Evolutionary conservation across 2,329 filamentous ascomycete genomes (phyloP).

Genomic region (Diaporthe citri): DNA sequence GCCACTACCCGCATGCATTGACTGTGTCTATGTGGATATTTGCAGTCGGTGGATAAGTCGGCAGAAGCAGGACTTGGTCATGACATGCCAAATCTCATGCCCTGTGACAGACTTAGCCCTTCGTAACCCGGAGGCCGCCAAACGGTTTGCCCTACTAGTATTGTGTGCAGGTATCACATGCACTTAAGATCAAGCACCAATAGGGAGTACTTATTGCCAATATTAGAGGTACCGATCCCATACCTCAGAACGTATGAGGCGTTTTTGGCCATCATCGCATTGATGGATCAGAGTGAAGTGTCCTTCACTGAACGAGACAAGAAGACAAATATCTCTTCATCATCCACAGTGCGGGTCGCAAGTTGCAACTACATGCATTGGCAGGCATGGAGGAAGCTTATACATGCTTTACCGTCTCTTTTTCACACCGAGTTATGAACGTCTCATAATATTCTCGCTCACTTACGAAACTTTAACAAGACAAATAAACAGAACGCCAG

Average conservation of each 20-base stretch:
- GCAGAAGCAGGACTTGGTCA: neutral
- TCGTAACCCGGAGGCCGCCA: neutral
- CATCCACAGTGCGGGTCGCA: too few relatives aligned
- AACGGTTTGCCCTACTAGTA: neutral
- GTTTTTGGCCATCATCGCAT: too few relatives aligned
- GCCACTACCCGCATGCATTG: neutral
- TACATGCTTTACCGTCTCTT: too few relatives aligned
- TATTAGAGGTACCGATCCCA: too few relatives aligned
- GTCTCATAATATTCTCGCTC: neutral
- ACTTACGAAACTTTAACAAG: neutral
- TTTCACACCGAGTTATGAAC: too few relatives aligned
- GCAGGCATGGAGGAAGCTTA: too few relatives aligned
- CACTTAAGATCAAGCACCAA: neutral
- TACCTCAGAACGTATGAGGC: too few relatives aligned
- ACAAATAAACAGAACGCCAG: neutral
- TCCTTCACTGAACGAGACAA: too few relatives aligned
- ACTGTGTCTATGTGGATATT: neutral
- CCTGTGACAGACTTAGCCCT: neutral
- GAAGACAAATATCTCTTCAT: too few relatives aligned
- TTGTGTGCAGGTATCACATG: neutral
- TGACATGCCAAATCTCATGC: neutral
- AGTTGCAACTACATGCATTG: too few relatives aligned
- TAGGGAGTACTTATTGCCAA: neutral
- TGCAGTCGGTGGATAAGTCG: neutral
- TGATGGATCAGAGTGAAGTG: too few relatives aligned